phyloP scores from a whole-genome alignment of 768 basidiomycete species.

The Galerina sulciceps region DNA sequence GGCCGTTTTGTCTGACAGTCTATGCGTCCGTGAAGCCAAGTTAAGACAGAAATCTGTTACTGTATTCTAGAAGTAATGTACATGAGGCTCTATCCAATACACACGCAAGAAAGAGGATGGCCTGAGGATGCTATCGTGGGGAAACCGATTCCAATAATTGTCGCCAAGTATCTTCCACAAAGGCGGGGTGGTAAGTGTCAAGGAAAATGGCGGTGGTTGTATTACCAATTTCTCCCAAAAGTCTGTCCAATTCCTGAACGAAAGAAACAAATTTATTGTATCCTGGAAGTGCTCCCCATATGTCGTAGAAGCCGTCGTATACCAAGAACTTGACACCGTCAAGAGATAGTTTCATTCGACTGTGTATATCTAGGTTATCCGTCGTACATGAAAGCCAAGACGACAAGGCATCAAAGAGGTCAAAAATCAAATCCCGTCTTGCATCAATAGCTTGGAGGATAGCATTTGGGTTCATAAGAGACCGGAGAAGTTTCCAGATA shows the following conservation, averaged over 20 bases:
- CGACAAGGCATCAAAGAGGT: slow-evolving; percentile 4
- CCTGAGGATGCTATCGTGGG: too few relatives aligned
- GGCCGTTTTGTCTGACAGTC: too few relatives aligned
- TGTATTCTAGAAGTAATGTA: too few relatives aligned
- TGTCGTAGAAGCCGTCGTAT: slow-evolving; percentile 2
- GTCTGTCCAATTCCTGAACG: background rate
- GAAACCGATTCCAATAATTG: background rate
- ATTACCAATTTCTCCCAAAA: background rate
- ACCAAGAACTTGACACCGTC: slow-evolving; percentile 1
- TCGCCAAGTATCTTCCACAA: background rate
- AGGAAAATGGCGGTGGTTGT: background rate
- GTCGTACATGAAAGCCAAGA: slow-evolving; percentile 2
- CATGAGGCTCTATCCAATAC: too few relatives aligned
- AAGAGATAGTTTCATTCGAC: slow-evolving; percentile 2
- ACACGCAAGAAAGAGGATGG: background rate
- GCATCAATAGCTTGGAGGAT: background rate
- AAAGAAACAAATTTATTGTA: slow-evolving; percentile 3
- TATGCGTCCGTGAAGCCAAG: too few relatives aligned
- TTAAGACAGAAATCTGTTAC: too few relatives aligned
- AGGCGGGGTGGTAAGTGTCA: background rate
- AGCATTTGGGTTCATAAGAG: background rate
- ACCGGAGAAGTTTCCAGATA: slow-evolving; percentile 5
- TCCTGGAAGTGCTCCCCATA: background rate
- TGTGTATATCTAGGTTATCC: background rate
- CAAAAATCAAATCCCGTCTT: background rate